phyloP scores from a whole-genome alignment of 106 monocot genomes.

The Allium cepa region DNA sequence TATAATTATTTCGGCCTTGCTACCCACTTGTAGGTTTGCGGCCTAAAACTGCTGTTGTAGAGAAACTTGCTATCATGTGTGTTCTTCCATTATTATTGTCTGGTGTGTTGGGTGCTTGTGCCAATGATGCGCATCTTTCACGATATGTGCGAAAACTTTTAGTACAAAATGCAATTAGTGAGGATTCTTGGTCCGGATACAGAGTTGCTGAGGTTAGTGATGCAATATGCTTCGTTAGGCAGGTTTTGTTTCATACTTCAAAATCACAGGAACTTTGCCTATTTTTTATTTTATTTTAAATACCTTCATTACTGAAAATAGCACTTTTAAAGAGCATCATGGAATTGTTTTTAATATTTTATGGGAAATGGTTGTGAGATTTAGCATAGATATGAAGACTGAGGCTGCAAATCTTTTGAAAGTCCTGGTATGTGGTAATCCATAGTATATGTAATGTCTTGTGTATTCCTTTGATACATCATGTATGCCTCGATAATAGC shows the following conservation, averaged over 20 bases:
- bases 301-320: slow-evolving; percentile 28
- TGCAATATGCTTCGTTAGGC: slow-evolving; percentile 90
- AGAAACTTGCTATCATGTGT: no score
- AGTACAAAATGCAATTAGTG: slow-evolving; percentile 44
- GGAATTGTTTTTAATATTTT: slow-evolving; percentile 70
- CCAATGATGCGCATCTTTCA: no score
- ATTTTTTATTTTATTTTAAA: slow-evolving; percentile 1
- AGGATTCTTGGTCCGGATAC: slow-evolving; percentile 44
- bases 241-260: slow-evolving; percentile 8
- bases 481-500: no score
- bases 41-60: no score
- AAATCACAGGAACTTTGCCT: not conserved
- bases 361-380: slow-evolving; percentile 99
- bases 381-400: slow-evolving; percentile 61
- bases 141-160: slow-evolving; percentile 85
- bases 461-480: no score
- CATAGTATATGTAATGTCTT: no score
- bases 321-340: slow-evolving; percentile 82
- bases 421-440: slow-evolving; percentile 59
- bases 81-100: no score
- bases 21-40: no score
- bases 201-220: slow-evolving; percentile 56
- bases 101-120: no score
- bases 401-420: slow-evolving; percentile 81
- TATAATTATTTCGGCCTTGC: no score